These are phyloP conservation scores for Periglandula ipomoeae DNA, from an alignment of 2,329 filamentous ascomycete genomes.

Conservation along the genomic window DNA sequence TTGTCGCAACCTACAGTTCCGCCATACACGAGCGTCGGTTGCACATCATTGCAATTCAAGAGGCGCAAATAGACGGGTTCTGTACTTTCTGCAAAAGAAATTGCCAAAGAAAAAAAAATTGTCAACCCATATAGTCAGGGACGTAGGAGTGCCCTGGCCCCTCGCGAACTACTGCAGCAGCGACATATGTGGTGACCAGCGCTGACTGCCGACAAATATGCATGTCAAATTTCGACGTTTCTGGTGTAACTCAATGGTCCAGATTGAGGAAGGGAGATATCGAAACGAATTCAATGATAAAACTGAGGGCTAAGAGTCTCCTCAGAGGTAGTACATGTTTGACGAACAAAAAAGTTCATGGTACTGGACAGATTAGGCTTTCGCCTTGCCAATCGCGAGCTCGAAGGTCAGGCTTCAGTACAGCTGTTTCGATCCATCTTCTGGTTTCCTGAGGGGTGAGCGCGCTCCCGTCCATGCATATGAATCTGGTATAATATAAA, in stretches of 20 bases:
- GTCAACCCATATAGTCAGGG: background rate
- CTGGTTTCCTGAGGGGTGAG: background rate
- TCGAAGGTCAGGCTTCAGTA: background rate
- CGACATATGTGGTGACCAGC: conserved; percentile 12
- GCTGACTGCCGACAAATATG: conserved; percentile 11
- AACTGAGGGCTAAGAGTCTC: background rate
- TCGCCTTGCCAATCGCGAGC: background rate
- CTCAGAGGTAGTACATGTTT: background rate
- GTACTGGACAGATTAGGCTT: background rate
- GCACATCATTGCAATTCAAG: too few species aligned
- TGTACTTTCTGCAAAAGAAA: background rate
- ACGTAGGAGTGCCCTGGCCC: background rate
- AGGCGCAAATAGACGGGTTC: too few species aligned
- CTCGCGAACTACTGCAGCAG: conserved; percentile 5
- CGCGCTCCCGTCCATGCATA: background rate
- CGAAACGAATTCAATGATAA: background rate
- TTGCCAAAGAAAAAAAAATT: background rate
- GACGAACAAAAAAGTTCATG: background rate
- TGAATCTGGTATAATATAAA: background rate
- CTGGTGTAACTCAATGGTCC: background rate
- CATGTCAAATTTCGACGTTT: conserved; percentile 7
- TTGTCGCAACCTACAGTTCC: background rate
- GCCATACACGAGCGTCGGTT: too few species aligned
- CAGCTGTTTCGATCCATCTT: background rate
- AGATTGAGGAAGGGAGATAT: background rate